A percentile compares a stretch with the other conserved stretches of the same genome.
Evolutionary conservation across 2,329 filamentous ascomycete genomes (phyloP).

Genomic region (Cordyceps tenuipes): DNA sequence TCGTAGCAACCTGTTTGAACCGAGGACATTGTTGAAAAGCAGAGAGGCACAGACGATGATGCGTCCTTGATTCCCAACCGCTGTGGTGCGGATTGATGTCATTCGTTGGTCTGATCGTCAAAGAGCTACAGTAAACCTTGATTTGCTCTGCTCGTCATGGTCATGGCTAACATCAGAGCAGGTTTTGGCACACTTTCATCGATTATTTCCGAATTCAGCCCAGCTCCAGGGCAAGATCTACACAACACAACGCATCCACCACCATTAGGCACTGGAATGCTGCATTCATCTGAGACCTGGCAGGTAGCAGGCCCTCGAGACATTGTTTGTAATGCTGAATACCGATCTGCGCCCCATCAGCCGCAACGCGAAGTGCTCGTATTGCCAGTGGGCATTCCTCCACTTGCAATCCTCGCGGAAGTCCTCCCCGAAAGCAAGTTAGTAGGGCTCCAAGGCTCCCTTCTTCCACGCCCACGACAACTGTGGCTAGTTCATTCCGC

Average conservation of each 20-base stretch:
- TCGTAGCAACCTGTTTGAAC: neutral
- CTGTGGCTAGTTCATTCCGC: neutral
- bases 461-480: neutral
- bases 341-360: neutral
- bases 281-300: neutral
- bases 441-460: neutral
- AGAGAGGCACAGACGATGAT: neutral
- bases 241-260: neutral
- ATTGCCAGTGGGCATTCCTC: neutral
- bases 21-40: neutral
- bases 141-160: neutral
- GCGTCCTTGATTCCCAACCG: neutral
- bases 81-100: neutral
- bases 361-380: neutral
- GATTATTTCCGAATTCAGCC: neutral
- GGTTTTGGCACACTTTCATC: neutral
- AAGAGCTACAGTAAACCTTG: constrained; percentile 2
- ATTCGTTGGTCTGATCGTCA: neutral
- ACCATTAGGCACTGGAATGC: neutral
- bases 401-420: neutral
- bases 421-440: neutral
- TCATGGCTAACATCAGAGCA: neutral
- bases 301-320: neutral
- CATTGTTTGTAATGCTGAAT: neutral
- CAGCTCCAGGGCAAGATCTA: neutral